Base-by-base conservation (phyloP, 2,329 filamentous ascomycete species). In the Anisogramma anomala region DNA sequence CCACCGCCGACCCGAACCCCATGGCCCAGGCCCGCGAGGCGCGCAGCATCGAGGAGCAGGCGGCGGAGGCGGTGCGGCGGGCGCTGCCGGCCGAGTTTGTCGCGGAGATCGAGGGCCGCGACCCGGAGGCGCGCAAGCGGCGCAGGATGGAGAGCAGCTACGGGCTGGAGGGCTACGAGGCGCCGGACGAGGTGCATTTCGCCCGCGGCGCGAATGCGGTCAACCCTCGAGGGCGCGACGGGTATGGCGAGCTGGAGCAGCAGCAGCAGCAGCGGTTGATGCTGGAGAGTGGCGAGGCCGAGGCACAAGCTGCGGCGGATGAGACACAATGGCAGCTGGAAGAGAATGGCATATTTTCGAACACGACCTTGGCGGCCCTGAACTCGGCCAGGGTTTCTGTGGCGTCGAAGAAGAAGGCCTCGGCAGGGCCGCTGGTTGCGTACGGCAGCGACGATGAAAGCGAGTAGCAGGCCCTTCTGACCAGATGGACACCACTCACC, bases 1-100 rank as follows among this genome's bases (percentile, higher is more conserved):
- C 91, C 31, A 98, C 91, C 0, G 83, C 86, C 6, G 91, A 98
- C 57, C 91, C 91, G 1, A 98, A 98, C 52, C 91, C 91, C 0
- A 80, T 91, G 68, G 87, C 89, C 2, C 86, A 94, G 59, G 93
- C 93, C 49, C 74, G 93, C 46, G 91, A 98, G 62, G 89, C 83
- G 3, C 72, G 82, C 28, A 73, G 82, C 30, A 82, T 98, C 46
- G 91, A 98, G 58, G 91, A 98, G 57, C 91, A 98, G 59, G 91
- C 91, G 2, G 91, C 91, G 0, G 91, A 95, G 54, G 93, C 91
- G 1, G 86, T 98, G 43, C 71, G 91, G 14, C 72, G 83, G 49
- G 89, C 91, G 0, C 66, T 98, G 4, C 91, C 91, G 0, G 86
- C 82, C 0, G 85, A 87, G 20, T 96, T 91, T 50, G 80, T 98